A percentile compares a stretch with the other conserved stretches of the same genome.
These are phyloP conservation scores for Fonsecaea pedrosoi DNA, from an alignment of 2,329 filamentous ascomycete genomes.

Conservation along the genomic window DNA sequence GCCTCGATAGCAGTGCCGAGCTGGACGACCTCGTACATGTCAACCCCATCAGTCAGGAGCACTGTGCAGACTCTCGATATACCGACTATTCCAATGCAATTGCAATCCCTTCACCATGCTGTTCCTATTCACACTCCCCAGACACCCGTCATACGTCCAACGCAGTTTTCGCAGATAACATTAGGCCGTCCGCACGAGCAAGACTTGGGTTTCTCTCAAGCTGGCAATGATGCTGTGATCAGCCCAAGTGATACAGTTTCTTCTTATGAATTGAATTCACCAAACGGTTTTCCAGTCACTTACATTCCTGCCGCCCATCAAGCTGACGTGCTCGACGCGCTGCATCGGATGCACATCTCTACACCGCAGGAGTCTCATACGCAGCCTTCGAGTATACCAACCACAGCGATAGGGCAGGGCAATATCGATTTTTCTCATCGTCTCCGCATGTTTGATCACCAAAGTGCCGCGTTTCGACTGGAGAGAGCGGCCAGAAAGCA, in stretches of 20 bases:
- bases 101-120: neutral
- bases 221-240: neutral
- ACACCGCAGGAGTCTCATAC: neutral
- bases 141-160: conserved; percentile 21
- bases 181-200: neutral
- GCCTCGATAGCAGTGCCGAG: neutral
- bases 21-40: neutral
- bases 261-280: conserved; percentile 18
- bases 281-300: neutral
- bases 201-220: neutral
- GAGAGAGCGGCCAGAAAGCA: conserved; percentile 8
- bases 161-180: conserved; percentile 1
- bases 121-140: conserved; percentile 9
- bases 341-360: conserved; percentile 8
- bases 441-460: neutral
- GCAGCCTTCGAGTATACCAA: neutral
- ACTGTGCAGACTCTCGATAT: neutral
- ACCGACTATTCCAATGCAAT: neutral
- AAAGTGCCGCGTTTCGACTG: conserved; percentile 11
- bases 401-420: neutral
- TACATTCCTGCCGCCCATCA: neutral
- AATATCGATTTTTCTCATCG: neutral
- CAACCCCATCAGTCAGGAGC: neutral
- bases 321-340: neutral
- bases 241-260: conserved; percentile 28